These are phyloP conservation scores for Mycosphaerella sp. DNA, from an alignment of 2,329 filamentous ascomycete genomes.

Conservation along the genomic window DNA sequence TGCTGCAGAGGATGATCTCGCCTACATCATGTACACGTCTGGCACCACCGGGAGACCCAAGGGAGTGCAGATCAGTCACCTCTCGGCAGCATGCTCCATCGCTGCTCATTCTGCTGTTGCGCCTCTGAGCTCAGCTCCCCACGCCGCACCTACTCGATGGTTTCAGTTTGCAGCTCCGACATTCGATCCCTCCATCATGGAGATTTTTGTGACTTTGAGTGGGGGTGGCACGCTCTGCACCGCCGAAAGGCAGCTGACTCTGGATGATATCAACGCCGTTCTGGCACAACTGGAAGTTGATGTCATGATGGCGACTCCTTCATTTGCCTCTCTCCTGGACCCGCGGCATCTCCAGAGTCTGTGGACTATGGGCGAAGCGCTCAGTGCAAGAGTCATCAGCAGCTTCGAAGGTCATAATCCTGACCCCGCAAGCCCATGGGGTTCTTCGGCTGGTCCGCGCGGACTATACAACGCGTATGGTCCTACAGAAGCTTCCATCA, in stretches of 20 bases:
- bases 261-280: constrained; percentile 44
- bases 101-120: background rate
- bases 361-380: constrained; percentile 35
- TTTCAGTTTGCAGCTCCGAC: constrained; percentile 14
- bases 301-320: constrained; percentile 43
- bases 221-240: constrained; percentile 46
- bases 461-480: constrained; percentile 15
- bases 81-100: constrained; percentile 4
- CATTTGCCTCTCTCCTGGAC: constrained; percentile 38
- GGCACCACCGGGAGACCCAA: constrained; percentile 74
- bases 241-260: constrained; percentile 41
- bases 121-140: background rate
- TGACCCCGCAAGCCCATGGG: background rate
- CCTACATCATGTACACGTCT: constrained; percentile 8
- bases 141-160: background rate
- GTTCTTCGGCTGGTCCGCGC: background rate
- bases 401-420: constrained; percentile 9
- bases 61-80: constrained; percentile 66
- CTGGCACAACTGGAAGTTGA: constrained; percentile 37
- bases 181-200: constrained; percentile 33
- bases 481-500: constrained; percentile 13
- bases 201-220: constrained; percentile 35
- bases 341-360: constrained; percentile 37
- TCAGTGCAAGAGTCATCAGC: constrained; percentile 5
- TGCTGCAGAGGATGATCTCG: background rate